Percentiles rank a stretch among this genome's conserved stretches.
Conservation (phyloP, 1,139 yeast genomes). For the Suhomyces wounanorum region DNA sequence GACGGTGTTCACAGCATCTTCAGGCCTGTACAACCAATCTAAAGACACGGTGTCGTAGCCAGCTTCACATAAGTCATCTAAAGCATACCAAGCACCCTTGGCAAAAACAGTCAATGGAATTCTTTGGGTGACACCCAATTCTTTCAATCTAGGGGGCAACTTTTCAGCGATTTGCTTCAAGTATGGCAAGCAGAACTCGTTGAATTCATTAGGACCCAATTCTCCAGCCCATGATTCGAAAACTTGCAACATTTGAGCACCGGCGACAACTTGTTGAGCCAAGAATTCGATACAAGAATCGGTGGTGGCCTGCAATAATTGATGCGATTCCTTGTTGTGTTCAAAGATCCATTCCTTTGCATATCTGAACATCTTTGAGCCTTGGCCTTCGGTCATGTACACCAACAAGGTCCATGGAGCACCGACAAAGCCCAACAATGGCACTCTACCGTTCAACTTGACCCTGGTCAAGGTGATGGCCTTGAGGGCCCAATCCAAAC, state of each 20-base stretch:
- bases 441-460: slow-evolving; percentile 86
- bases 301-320: slow-evolving; percentile 73
- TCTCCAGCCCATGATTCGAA: slow-evolving; percentile 99
- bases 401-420: slow-evolving; percentile 98
- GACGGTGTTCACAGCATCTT: slow-evolving; percentile 77
- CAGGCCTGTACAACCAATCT: slow-evolving; percentile 90
- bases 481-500: slow-evolving; percentile 91
- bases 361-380: slow-evolving; percentile 84
- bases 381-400: slow-evolving; percentile 98
- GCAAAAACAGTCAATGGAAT: slow-evolving; percentile 92
- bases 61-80: slow-evolving; percentile 79
- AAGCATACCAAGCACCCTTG: slow-evolving; percentile 97
- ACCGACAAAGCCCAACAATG: slow-evolving; percentile 92
- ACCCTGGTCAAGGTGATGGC: slow-evolving; percentile 86
- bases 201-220: slow-evolving; percentile 84
- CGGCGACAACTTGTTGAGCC: slow-evolving; percentile 94
- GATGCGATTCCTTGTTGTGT: slow-evolving; percentile 71
- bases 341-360: slow-evolving; percentile 92
- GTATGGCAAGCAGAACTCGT: slow-evolving; percentile 86
- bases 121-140: slow-evolving; percentile 67
- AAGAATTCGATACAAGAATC: slow-evolving; percentile 90
- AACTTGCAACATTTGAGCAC: slow-evolving; percentile 96
- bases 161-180: slow-evolving; percentile 70
- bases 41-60: slow-evolving; percentile 87
- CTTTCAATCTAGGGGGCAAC: slow-evolving; percentile 68